Percentiles rank a stretch among this genome's conserved stretches.
These are phyloP conservation scores for Cercospora sp. DNA, from an alignment of 2,329 filamentous ascomycete genomes.

Conservation along the genomic window DNA sequence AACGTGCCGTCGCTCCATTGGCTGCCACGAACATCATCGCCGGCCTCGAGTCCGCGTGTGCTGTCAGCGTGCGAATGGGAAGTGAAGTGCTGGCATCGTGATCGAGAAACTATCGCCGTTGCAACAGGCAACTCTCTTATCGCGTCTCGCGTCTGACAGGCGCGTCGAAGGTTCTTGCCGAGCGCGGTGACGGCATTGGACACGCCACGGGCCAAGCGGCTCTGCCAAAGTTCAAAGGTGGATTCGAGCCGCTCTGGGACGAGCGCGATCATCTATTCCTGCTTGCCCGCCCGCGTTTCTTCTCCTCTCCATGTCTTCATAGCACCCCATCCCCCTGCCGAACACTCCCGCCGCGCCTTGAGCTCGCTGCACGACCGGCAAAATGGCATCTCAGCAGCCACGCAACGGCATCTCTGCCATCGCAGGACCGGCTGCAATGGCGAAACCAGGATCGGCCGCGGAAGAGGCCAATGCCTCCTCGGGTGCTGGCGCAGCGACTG, in stretches of 20 bases:
- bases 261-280: background rate
- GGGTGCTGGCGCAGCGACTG: conserved; percentile 8
- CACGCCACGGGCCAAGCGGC: conserved; percentile 2
- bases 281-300: background rate
- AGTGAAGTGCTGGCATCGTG: background rate
- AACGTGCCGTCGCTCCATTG: background rate
- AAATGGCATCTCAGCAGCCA: conserved; percentile 11
- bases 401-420: conserved; percentile 9
- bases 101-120: background rate
- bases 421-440: conserved; percentile 20
- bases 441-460: conserved; percentile 13
- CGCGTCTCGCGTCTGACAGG: background rate
- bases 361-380: background rate
- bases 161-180: background rate
- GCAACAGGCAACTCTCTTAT: background rate
- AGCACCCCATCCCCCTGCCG: background rate
- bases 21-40: background rate
- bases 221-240: conserved; percentile 4
- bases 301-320: conserved; percentile 1
- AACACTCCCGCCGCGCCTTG: background rate
- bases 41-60: background rate
- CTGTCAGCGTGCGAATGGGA: background rate
- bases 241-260: conserved; percentile 1
- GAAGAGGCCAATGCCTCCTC: conserved; percentile 4
- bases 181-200: conserved; percentile 2